These are phyloP conservation scores for Termitomyces sp. DNA, from an alignment of 768 basidiomycete species.

Conservation along the genomic window DNA sequence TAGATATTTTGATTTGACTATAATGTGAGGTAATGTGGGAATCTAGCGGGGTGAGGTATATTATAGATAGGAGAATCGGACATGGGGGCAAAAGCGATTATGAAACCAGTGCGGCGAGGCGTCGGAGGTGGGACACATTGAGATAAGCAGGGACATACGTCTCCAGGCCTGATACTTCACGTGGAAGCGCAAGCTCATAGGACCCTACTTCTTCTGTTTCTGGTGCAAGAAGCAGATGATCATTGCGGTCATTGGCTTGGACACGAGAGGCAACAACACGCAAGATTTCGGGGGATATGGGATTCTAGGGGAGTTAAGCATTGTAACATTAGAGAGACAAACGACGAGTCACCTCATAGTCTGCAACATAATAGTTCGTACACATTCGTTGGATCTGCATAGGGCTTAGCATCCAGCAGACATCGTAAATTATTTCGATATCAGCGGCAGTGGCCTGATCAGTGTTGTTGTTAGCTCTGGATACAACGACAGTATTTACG, in stretches of 20 bases:
- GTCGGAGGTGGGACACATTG: conserved; percentile 83
- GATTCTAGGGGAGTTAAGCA: conserved; percentile 50
- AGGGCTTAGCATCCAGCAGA: conserved; percentile 99
- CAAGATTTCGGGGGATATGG: conserved; percentile 95
- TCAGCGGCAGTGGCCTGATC: conserved; percentile 83
- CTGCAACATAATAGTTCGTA: conserved; percentile 97
- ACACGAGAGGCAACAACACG: conserved; percentile 95
- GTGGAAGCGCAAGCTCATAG: conserved; percentile 88
- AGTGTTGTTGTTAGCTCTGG: conserved; percentile 7
- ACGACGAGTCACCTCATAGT: conserved; percentile 73
- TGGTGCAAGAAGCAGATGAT: conserved; percentile 91
- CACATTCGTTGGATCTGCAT: conserved; percentile 99
- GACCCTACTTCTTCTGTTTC: conserved; percentile 97
- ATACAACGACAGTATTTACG: not conserved
- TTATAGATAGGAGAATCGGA: conserved; percentile 27
- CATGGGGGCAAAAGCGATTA: conserved; percentile 27
- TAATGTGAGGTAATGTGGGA: conserved; percentile 31
- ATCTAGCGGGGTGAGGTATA: conserved; percentile 39
- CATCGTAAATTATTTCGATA: conserved; percentile 98
- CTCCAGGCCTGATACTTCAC: conserved; percentile 94
- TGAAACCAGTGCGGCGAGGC: conserved; percentile 82
- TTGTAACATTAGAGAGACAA: not conserved
- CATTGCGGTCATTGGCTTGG: conserved; percentile 93
- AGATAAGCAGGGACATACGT: conserved; percentile 93
- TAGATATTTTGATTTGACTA: too few species aligned